Percentiles rank a stretch among this genome's conserved stretches.
Conservation (phyloP, 257 asterid genomes). For the Fraxinus quadrangulata region DNA sequence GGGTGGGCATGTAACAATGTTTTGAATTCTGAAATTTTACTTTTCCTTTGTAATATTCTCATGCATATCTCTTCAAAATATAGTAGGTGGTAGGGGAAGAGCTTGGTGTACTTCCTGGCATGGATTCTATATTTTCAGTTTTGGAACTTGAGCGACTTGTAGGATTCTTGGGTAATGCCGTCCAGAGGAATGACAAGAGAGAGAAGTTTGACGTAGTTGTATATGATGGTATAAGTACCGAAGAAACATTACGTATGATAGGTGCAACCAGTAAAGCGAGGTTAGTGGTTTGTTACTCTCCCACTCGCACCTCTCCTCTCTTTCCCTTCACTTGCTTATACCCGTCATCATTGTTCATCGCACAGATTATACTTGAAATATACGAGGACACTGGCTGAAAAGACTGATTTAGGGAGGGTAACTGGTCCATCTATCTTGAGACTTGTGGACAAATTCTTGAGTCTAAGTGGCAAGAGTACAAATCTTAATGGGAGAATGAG, state of each 20-base stretch:
- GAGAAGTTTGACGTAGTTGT: slow-evolving; percentile 63
- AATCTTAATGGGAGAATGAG: slow-evolving; percentile 65
- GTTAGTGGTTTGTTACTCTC: slow-evolving; percentile 35
- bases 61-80: slow-evolving; percentile 29
- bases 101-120: slow-evolving; percentile 97
- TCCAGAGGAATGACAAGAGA: slow-evolving; percentile 37
- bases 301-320: not conserved
- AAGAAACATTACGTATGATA: slow-evolving; percentile 83
- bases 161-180: slow-evolving; percentile 45
- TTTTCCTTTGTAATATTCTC: slow-evolving; percentile 3
- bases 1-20: slow-evolving; percentile 73
- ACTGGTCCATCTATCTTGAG: slow-evolving; percentile 86
- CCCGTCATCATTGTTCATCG: slow-evolving; percentile 16
- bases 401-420: slow-evolving; percentile 90
- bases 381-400: slow-evolving; percentile 74
- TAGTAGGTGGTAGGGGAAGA: slow-evolving; percentile 91
- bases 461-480: slow-evolving; percentile 45
- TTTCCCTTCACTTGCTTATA: slow-evolving; percentile 13
- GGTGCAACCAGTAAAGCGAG: slow-evolving; percentile 84
- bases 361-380: slow-evolving; percentile 81
- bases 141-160: slow-evolving; percentile 69
- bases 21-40: not conserved
- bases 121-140: slow-evolving; percentile 89
- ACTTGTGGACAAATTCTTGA: slow-evolving; percentile 75
- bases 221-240: slow-evolving; percentile 82